Conservation (phyloP, 2,329 filamentous ascomycete genomes). For the Cladobotryum protrusum region DNA sequence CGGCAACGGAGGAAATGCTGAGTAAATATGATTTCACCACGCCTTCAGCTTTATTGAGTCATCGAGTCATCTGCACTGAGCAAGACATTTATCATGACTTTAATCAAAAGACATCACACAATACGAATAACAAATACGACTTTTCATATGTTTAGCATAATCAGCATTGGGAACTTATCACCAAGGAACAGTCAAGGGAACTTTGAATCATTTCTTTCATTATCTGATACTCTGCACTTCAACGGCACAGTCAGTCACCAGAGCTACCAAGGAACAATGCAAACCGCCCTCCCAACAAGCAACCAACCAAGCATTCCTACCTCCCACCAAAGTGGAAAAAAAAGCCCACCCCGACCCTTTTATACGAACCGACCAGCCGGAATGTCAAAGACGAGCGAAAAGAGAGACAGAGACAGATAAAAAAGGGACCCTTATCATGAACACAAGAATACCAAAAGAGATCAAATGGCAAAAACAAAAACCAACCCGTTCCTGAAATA, state of each 20-base stretch:
- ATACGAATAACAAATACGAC: too few species aligned
- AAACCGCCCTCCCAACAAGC: not conserved
- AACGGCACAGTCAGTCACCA: constrained; percentile 2
- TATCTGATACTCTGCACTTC: constrained; percentile 7
- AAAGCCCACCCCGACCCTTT: constrained; percentile 8
- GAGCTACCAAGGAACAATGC: constrained; percentile 6
- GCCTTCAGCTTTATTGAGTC: too few species aligned
- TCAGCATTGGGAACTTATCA: too few species aligned
- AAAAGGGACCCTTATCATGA: constrained; percentile 3
- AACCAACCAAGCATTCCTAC: constrained; percentile 1
- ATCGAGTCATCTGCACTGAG: too few species aligned
- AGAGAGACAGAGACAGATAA: not conserved
- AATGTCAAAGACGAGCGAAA: too few species aligned
- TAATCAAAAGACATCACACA: too few species aligned
- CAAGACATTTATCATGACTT: too few species aligned
- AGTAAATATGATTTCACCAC: too few species aligned
- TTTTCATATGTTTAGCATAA: too few species aligned
- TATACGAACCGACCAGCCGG: constrained; percentile 8
- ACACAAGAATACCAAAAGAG: not conserved
- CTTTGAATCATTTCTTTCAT: constrained; percentile 12
- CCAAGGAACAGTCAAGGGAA: not conserved
- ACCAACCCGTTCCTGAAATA: too few species aligned
- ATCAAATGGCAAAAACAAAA: not conserved
- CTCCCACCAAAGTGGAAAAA: not conserved
- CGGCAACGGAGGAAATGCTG: too few species aligned